Percentiles rank a stretch among this genome's conserved stretches.
Conservation (phyloP, 148 eudicot species). For the Persicaria tinctoria region DNA sequence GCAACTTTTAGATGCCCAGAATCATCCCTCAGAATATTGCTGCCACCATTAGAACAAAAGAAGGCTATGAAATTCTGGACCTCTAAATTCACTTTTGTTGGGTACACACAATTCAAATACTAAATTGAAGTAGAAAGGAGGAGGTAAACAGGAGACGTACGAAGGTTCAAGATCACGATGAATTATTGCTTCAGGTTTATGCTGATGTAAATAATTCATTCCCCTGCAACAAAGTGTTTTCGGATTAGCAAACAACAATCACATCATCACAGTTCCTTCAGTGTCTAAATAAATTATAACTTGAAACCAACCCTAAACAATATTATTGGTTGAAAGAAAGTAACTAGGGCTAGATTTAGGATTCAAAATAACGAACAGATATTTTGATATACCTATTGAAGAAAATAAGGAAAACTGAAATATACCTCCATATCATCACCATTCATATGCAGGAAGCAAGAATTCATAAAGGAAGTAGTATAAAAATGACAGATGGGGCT, state of each 20-base stretch:
- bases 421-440: background rate
- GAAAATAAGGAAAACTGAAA: background rate
- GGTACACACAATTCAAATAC: background rate
- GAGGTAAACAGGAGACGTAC: conserved; percentile 39
- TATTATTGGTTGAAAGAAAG: background rate
- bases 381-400: background rate
- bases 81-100: background rate
- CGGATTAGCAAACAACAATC: background rate
- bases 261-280: background rate
- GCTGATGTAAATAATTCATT: conserved; percentile 92
- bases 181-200: conserved; percentile 75
- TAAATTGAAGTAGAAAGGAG: conserved; percentile 7
- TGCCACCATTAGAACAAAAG: conserved; percentile 20
- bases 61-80: background rate
- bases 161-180: conserved; percentile 98
- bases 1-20: conserved; percentile 42
- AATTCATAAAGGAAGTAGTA: background rate
- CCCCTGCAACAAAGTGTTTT: conserved; percentile 55
- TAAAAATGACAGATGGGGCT: background rate
- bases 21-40: conserved; percentile 39
- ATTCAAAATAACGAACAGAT: background rate
- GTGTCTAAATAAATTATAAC: background rate
- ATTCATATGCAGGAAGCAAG: conserved; percentile 3
- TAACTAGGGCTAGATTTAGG: background rate
- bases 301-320: background rate